Base-by-base conservation (phyloP, 2,329 filamentous ascomycete genomes). In the Leptographium procerum region DNA sequence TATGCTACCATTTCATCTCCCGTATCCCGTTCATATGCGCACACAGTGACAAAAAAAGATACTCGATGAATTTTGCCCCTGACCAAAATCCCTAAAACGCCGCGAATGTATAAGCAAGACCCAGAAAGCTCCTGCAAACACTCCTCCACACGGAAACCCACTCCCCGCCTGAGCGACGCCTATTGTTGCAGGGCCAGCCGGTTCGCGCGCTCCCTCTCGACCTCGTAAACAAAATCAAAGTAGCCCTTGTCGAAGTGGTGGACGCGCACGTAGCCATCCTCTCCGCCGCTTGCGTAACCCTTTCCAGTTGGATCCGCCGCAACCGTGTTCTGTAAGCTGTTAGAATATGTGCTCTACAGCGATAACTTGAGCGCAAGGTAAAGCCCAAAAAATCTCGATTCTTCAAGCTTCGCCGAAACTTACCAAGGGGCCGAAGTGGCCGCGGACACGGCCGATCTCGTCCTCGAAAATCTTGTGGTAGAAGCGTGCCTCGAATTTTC, bases 381-480 rank as follows among this genome's bases (percentile, higher is more conserved):
- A 34, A 11, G 11, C 4, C 40, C 47, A 55, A 14, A 40, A 19
- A 8, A 10, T 29, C 2, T n/a, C 3, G 22, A 19, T 19, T 6
- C 19, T 43, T n/a, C 7, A 8, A 22, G n/a, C n/a, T 43, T 22
- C 19, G 40, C 40, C 5, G 7, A 31, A 48, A 67, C 73, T 60
- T 70, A 76, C 74, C 70, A 96, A 80, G 65, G 88, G 94, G 71
- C 94, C 94, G 75, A 99, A 99, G 75, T 99, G 94, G 63, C 94
- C 94, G 71, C 91, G 84, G 64, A 99, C 94, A 79, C 94, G 87
- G 66, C 94, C 94, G 69, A 97, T 92, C 79, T 99, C 94, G 75
- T 99, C 92, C 76, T 96, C 91, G 72, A 99, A 97, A 72, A 99
- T 87, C 83, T 95, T 97, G 86, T 99, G 94, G 82, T 96, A 99